Conservation (phyloP, 2,329 filamentous ascomycete species). For the Thyridium curvatum region DNA sequence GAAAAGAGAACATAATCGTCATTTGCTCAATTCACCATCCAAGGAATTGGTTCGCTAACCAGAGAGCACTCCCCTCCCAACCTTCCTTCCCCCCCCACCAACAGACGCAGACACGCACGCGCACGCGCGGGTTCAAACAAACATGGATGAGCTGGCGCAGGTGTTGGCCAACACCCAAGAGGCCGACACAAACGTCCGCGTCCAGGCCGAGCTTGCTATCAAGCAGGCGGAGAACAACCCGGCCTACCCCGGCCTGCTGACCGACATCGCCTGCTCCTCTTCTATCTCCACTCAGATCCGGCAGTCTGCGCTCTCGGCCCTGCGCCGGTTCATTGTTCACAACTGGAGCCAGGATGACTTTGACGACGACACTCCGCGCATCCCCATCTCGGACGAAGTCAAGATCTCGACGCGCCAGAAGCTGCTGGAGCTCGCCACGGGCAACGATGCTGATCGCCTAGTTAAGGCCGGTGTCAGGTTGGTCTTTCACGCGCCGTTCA, state of each 20-base stretch:
- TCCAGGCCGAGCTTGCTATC: constrained; percentile 80
- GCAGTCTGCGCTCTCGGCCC: constrained; percentile 72
- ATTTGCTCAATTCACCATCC: neutral
- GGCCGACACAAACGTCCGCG: constrained; percentile 67
- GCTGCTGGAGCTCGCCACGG: constrained; percentile 72
- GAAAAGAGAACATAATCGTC: no score
- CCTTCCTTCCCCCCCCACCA: neutral
- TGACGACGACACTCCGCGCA: constrained; percentile 56
- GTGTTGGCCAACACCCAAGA: constrained; percentile 84
- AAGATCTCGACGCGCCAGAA: constrained; percentile 68
- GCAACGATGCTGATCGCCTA: constrained; percentile 69
- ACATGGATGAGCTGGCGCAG: constrained; percentile 87
- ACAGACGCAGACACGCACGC: constrained; percentile 3
- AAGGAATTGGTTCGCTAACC: neutral
- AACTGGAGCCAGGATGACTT: constrained; percentile 77
- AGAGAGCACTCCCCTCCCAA: neutral
- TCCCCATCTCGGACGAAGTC: constrained; percentile 65
- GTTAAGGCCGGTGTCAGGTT: constrained; percentile 86
- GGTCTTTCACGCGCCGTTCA: constrained; percentile 17
- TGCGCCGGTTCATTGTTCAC: constrained; percentile 77
- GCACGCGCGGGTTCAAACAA: no score
- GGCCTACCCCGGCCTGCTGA: constrained; percentile 72
- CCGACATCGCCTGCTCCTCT: constrained; percentile 72
- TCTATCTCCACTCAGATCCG: constrained; percentile 69
- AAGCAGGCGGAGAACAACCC: constrained; percentile 61